Base-by-base conservation (phyloP, 169 alveolate genomes). In the Pseudocohnilembus persalinus region DNA sequence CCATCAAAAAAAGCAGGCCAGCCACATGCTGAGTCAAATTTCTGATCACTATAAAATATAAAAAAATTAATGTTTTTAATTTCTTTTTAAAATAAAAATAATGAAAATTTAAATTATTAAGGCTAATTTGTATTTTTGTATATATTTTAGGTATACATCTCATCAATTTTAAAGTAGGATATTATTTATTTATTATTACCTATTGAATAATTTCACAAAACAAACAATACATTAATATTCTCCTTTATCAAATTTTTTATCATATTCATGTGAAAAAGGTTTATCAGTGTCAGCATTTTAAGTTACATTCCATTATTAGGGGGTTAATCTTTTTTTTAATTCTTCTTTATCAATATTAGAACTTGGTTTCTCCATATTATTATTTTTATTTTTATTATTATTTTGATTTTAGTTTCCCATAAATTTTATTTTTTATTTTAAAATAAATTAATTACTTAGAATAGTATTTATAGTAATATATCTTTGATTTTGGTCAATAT, bases 1-100 rank as follows among this genome's bases (percentile, higher is more conserved):
- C 63, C 83, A 26, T 83, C 76, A 33, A 87, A 89, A 85, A 91
- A 93, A 1, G 96, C 94, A 0, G 96, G 96, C 95, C 95, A 93
- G 6, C 96, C 96, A 84, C 96, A 88, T 26, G 93, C 94, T 6
- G 93, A 87, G 64, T 88, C 81, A 77, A 88, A 93, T 72, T 93
- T 93, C 32, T 88, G 81, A 16, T 76, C 73, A 63, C 90, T 85
- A 29, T 83, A 49, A 49, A n/a, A n/a, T n/a, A n/a, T n/a, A 49
- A 11, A 49, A 49, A 49, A 11, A 11, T 11, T 49, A 49, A 49
- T 11, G 20, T 11, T 49, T 49, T 4, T 49, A 20, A 49, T 49
- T 49, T 49, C 68, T 49, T 11, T 11, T 49, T 4, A 4, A 49
- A 11, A 49, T 49, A 49, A 49, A 49, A 49, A 11, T 11, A 11